A percentile compares a stretch with the other conserved stretches of the same genome.
Evolutionary conservation across 345 rosid genomes (phyloP).

Genomic region (Gossypium longicalyx): DNA sequence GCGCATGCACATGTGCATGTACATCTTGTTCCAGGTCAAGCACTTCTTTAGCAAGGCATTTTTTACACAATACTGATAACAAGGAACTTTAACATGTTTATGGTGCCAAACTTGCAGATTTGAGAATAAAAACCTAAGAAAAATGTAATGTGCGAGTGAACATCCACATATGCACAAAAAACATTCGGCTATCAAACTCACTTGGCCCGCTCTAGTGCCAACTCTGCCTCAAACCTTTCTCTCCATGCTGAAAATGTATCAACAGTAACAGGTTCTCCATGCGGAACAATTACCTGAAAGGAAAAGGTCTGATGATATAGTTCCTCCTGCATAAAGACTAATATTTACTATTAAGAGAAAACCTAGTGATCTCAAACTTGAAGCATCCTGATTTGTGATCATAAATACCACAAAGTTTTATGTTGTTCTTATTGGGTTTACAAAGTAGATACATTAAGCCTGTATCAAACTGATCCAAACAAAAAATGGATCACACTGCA

Average conservation of each 20-base stretch:
- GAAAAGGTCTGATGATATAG: background rate
- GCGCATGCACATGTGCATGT: too few species aligned
- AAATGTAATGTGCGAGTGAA: background rate
- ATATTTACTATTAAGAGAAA: background rate
- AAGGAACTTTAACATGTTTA: background rate
- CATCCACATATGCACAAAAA: background rate
- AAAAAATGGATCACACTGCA: background rate
- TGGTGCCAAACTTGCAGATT: background rate
- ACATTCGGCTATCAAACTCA: constrained; percentile 34
- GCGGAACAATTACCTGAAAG: constrained; percentile 73
- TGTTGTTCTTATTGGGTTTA: background rate
- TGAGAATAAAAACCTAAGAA: background rate
- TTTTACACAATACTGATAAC: background rate
- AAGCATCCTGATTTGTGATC: constrained; percentile 7
- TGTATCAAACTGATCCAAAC: background rate
- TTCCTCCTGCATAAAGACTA: background rate
- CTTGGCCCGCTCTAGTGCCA: constrained; percentile 97
- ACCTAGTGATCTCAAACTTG: background rate
- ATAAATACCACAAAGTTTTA: background rate
- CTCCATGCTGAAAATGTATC: constrained; percentile 95
- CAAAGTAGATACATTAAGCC: background rate
- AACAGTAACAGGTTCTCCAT: constrained; percentile 93
- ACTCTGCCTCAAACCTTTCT: constrained; percentile 93
- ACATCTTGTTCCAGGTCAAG: background rate
- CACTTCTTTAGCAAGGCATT: background rate